These are phyloP conservation scores for Aspergillus transmontanensis DNA, from an alignment of 2,329 filamentous ascomycete species.

Conservation along the genomic window DNA sequence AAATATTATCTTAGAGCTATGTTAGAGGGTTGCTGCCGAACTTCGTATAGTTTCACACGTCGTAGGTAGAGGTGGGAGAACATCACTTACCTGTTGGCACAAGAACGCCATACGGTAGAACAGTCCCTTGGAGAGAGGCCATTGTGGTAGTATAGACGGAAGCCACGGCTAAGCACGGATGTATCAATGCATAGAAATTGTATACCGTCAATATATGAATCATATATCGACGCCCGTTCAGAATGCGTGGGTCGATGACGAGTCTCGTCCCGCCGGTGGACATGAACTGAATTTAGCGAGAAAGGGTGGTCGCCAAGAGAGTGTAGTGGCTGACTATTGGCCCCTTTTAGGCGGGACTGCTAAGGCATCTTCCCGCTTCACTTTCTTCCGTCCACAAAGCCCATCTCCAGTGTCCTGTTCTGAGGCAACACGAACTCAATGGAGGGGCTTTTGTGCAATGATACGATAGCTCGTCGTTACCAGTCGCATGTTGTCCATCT, in stretches of 20 bases:
- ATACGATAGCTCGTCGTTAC: constrained; percentile 57
- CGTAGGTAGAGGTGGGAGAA: not conserved
- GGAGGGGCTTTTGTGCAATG: constrained; percentile 51
- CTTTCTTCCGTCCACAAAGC: not conserved
- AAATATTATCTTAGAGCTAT: not conserved
- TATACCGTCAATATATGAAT: not conserved
- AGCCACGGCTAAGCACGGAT: not conserved
- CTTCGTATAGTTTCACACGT: not conserved
- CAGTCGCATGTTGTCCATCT: constrained; percentile 58
- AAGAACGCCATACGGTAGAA: constrained; percentile 1
- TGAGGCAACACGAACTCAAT: constrained; percentile 8
- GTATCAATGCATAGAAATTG: not conserved
- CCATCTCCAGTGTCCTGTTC: constrained; percentile 4
- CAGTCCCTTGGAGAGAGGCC: not conserved
- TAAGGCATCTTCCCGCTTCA: not conserved
- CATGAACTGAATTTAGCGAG: not conserved
- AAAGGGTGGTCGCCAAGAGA: not conserved
- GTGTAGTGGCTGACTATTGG: not conserved
- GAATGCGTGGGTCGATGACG: not conserved
- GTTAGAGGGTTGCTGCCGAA: not conserved
- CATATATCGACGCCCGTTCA: not conserved
- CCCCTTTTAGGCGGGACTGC: not conserved
- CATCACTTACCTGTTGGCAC: not conserved
- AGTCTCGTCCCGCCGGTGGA: constrained; percentile 7
- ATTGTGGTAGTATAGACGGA: not conserved